A percentile compares a stretch with the other conserved stretches of the same genome.
Conservation (phyloP, 257 asterid genomes). For the Leonotis leonurus region DNA sequence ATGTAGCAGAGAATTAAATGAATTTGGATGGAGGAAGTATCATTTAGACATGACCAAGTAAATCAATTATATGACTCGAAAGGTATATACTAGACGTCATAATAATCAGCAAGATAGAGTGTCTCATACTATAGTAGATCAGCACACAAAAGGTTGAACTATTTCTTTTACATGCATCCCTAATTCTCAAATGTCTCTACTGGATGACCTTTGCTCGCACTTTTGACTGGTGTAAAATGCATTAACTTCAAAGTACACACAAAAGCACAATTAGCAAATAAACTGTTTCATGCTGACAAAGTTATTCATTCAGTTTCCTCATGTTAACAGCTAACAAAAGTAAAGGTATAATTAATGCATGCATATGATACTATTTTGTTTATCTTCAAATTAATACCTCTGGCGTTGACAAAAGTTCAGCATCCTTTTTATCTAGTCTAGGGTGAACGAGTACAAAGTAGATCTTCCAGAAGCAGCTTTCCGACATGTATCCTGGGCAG, state of each 20-base stretch:
- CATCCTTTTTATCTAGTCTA: slow-evolving; percentile 55
- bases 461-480: slow-evolving; percentile 80
- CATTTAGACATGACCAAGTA: background rate
- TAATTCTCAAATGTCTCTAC: background rate
- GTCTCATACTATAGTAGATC: background rate
- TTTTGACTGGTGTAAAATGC: background rate
- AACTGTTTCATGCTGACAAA: background rate
- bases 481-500: slow-evolving; percentile 86
- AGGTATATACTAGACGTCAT: background rate
- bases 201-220: background rate
- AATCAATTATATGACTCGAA: background rate
- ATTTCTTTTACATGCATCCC: background rate
- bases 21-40: background rate
- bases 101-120: background rate
- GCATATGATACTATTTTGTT: background rate
- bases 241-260: background rate
- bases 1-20: background rate
- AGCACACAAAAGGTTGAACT: background rate
- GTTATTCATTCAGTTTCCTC: background rate
- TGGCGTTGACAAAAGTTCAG: slow-evolving; percentile 62
- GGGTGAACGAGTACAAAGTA: slow-evolving; percentile 88
- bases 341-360: no score
- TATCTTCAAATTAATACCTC: slow-evolving; percentile 39
- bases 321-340: no score
- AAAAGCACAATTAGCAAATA: background rate